Base-by-base conservation (phyloP, 2,329 filamentous ascomycete genomes). In the Sporothrix schenckii region DNA sequence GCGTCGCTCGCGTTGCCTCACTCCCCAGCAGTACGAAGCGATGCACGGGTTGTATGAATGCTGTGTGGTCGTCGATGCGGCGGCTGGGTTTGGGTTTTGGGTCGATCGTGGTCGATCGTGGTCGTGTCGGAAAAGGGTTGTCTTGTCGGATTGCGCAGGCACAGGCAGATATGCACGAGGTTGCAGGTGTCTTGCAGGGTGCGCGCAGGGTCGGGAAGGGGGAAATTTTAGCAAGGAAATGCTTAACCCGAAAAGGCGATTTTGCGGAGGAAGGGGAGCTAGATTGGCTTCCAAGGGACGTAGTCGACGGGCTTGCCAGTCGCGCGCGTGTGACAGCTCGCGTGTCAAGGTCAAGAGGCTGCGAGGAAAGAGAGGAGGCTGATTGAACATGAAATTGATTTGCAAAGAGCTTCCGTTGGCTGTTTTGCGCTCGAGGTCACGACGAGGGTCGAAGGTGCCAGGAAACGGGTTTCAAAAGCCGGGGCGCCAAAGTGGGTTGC, bases 181-280 rank as follows among this genome's bases (percentile, higher is more conserved):
- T 65, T 44, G 44, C 50, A 44, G 30, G 11, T 44, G 41, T 44
- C 41, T 47, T 39, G 34, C 21, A 47, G 58, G 56, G 54, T 24
- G 24, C 34, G 53, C 41, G 52, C 30, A 53, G 39, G 34, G 50
- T 56, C 66, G 24, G 47, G 63, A 53, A 52, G 58, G 53, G 70
- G 66, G 60, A 16, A 39, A 24, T 53, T 61, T 50, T 53, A 61
- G 44, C 21, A 50, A 67, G 67, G 54, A 68, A 68, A 65, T 65
- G 63, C 68, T 70, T 70, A 68, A 53, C 68, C 70, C 65, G n/a
- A 70, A 65, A 56, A 34, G 58, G 68, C 53, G 56, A 58, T 65
- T 68, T 58, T 69, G 61, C 67, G 67, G 68, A 69, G 61, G 49
- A 61, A 61, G 49, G 60, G 50, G 50, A 56, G 50, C 34, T 66